Evolutionary conservation across 306 rosid genomes (phyloP).

Genomic region (Dicorynia guianensis): DNA sequence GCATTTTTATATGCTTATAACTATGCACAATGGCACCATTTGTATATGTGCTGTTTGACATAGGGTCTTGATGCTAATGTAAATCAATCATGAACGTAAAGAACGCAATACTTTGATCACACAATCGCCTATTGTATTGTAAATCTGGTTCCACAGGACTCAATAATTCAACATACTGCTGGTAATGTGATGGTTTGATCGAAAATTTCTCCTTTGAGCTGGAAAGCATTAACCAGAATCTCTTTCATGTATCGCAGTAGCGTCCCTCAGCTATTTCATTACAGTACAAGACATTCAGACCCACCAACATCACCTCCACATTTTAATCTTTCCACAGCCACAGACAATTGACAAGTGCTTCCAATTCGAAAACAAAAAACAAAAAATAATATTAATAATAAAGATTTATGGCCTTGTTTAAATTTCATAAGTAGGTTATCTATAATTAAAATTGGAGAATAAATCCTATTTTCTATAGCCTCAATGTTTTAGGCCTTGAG

Average conservation of each 20-base stretch:
- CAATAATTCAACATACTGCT: conserved; percentile 15
- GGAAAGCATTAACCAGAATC: conserved; percentile 25
- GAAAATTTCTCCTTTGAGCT: conserved; percentile 24
- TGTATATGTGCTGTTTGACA: no score
- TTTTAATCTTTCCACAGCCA: neutral
- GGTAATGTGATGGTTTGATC: conserved; percentile 14
- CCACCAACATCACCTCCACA: conserved; percentile 30
- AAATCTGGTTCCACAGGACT: neutral
- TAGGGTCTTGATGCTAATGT: no score
- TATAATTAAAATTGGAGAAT: no score
- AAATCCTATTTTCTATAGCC: no score
- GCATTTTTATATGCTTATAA: no score
- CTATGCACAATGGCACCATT: no score
- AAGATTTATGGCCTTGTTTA: no score
- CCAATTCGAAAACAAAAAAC: neutral
- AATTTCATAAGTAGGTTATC: no score
- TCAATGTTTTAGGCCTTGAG: no score
- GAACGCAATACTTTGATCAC: neutral
- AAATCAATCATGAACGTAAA: no score
- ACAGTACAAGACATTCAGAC: conserved; percentile 30
- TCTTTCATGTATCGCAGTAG: neutral
- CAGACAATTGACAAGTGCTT: neutral
- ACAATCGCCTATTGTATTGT: conserved; percentile 5
- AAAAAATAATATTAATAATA: no score
- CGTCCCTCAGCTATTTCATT: conserved; percentile 19